These are phyloP conservation scores for Lasiodiplodia gonubiensis DNA, from an alignment of 2,329 filamentous ascomycete genomes.

Conservation along the genomic window DNA sequence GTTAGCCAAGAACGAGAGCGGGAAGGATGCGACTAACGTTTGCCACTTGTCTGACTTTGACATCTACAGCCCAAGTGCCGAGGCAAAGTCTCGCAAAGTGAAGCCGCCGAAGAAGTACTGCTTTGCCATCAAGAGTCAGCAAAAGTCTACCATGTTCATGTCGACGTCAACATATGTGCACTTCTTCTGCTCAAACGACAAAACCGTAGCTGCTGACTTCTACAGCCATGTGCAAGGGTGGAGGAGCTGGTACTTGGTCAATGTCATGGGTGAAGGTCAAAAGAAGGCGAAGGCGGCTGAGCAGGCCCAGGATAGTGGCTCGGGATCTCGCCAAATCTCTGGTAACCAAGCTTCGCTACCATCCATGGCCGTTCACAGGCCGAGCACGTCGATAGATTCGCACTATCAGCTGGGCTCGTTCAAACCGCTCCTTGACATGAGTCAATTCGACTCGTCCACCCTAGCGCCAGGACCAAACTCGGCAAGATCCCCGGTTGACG, in stretches of 20 bases:
- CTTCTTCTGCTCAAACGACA: constrained; percentile 84
- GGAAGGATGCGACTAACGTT: constrained; percentile 71
- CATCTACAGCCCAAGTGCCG: constrained; percentile 77
- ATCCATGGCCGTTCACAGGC: constrained; percentile 35
- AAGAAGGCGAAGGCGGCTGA: constrained; percentile 40
- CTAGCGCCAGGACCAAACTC: background rate
- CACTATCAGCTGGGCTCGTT: constrained; percentile 70
- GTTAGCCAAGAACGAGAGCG: constrained; percentile 72
- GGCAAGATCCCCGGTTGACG: constrained; percentile 27
- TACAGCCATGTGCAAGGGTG: constrained; percentile 75
- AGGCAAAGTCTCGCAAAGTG: constrained; percentile 71
- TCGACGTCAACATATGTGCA: constrained; percentile 87
- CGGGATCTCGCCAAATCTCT: constrained; percentile 6
- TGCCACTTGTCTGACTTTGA: constrained; percentile 93
- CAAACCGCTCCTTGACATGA: constrained; percentile 69
- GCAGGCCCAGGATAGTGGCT: constrained; percentile 35
- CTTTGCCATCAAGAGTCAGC: constrained; percentile 89
- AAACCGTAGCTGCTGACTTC: constrained; percentile 69
- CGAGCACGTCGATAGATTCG: constrained; percentile 52
- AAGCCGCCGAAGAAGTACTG: constrained; percentile 85
- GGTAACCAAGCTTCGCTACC: constrained; percentile 31
- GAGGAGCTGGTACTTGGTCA: constrained; percentile 90
- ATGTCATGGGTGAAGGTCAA: constrained; percentile 67
- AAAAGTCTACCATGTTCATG: constrained; percentile 83
- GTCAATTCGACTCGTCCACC: constrained; percentile 58